Evolutionary conservation across 2,329 filamentous ascomycete species (phyloP).

Genomic region (Scedosporium minutisporum): DNA sequence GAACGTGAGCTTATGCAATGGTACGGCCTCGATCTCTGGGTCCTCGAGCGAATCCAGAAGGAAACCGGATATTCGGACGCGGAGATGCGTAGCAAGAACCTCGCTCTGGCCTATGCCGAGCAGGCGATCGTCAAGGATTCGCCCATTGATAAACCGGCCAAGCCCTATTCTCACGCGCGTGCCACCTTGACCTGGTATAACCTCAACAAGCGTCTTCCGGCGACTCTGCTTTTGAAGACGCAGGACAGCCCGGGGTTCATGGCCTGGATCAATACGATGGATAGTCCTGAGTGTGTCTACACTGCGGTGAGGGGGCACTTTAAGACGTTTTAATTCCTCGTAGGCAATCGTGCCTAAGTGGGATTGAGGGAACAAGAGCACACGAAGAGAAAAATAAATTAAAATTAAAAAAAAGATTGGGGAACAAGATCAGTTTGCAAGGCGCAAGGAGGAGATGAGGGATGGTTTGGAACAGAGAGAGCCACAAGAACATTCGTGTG

Average conservation of each 20-base stretch:
- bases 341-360: not conserved
- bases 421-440: too few species aligned
- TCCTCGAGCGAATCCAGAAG: not conserved
- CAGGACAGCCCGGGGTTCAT: not conserved
- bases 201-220: not conserved
- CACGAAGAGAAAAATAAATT: too few species aligned
- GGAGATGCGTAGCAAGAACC: slow-evolving; percentile 2
- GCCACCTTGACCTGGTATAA: not conserved
- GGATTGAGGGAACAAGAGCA: too few species aligned
- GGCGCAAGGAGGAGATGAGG: too few species aligned
- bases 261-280: not conserved
- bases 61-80: not conserved
- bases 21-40: not conserved
- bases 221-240: not conserved
- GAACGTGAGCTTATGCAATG: not conserved
- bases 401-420: not conserved
- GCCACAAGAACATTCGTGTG: too few species aligned
- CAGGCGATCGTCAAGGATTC: not conserved
- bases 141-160: not conserved
- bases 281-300: not conserved
- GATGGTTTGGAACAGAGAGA: too few species aligned
- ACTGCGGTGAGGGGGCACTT: not conserved
- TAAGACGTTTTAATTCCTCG: not conserved
- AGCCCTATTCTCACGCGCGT: not conserved
- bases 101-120: not conserved